These are phyloP conservation scores for Zasmidium cellare DNA, from an alignment of 2,329 filamentous ascomycete species.

Conservation along the genomic window DNA sequence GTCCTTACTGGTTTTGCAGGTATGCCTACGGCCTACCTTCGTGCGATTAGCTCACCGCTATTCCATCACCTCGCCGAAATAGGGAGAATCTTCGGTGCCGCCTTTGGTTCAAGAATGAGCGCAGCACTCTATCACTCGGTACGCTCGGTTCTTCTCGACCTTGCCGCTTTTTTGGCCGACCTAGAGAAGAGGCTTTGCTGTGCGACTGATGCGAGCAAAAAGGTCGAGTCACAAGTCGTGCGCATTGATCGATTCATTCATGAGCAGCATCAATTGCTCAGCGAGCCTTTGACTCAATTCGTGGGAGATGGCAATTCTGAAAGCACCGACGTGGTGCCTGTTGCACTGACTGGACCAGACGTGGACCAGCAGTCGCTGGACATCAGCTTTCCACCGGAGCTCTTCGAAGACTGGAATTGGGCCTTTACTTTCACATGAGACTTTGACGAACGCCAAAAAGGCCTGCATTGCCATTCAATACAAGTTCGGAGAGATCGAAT, in stretches of 20 bases:
- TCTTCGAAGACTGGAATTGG: constrained; percentile 47
- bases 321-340: too few relatives aligned
- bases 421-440: constrained; percentile 18
- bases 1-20: constrained; percentile 45
- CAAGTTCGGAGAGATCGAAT: too few relatives aligned
- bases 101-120: constrained; percentile 9
- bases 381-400: constrained; percentile 36
- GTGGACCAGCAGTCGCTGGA: constrained; percentile 1
- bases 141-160: constrained; percentile 5
- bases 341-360: too few relatives aligned
- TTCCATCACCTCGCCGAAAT: too few relatives aligned
- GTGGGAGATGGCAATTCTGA: too few relatives aligned
- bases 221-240: constrained; percentile 5
- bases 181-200: constrained; percentile 5
- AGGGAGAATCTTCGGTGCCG: background rate
- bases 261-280: background rate
- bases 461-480: too few relatives aligned
- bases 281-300: background rate
- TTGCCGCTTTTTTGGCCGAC: constrained; percentile 2
- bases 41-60: too few relatives aligned
- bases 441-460: too few relatives aligned
- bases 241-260: constrained; percentile 9
- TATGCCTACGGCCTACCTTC: constrained; percentile 34
- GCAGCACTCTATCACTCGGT: constrained; percentile 6
- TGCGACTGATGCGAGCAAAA: constrained; percentile 9